Evolutionary conservation across 2,329 filamentous ascomycete species (phyloP), one percentile per base, ranked within the genome.

Genomic region (Macrophomina pseudophaseolina): DNA sequence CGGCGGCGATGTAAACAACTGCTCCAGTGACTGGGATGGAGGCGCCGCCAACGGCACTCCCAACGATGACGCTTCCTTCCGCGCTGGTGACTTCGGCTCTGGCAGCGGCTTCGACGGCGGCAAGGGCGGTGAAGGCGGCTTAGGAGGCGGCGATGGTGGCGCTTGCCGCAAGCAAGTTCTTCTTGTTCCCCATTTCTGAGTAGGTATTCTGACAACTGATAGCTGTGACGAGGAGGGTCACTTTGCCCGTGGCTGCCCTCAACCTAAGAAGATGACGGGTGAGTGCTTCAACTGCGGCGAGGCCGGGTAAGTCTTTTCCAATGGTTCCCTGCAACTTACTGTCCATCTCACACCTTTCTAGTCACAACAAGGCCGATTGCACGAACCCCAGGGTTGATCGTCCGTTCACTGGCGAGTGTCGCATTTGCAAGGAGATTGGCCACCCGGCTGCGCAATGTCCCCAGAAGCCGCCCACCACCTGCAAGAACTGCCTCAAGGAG

Each of bases 361-460:
- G 88, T 14, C 88, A 91, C 80, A 86, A 81, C 76, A 90, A 88
- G 76, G 78, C 82, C 1, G 88, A 90, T 7, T 90, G 88, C 72
- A 71, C 86, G 18, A 87, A 89, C 65, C 83, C 84, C 16, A 79
- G 78, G 32, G 83, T 86, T 63, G 80, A 83, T 66, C 81, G 80
- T 63, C 73, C 79, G 12, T 86, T 86, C 74, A 82, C 80, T 56
- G 86, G 88, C 3, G 84, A 80, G 9, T 92, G 90, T 79, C 86
- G 85, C 69, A 80, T 85, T 75, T 88, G 86, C 70, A 78, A 81
- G 16, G 71, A 83, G 67, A 74, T 81, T 40, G 86, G 86, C 23
- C 86, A 89, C 69, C 80, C 86, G 71, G 80, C 85, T 62, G 83
- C 85, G 23, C 87, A 90, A 62, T 93, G 91, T 70, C 89, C 89